Conservation (phyloP, 1,284 basidiomycete species). For the Vanrija sp. region DNA sequence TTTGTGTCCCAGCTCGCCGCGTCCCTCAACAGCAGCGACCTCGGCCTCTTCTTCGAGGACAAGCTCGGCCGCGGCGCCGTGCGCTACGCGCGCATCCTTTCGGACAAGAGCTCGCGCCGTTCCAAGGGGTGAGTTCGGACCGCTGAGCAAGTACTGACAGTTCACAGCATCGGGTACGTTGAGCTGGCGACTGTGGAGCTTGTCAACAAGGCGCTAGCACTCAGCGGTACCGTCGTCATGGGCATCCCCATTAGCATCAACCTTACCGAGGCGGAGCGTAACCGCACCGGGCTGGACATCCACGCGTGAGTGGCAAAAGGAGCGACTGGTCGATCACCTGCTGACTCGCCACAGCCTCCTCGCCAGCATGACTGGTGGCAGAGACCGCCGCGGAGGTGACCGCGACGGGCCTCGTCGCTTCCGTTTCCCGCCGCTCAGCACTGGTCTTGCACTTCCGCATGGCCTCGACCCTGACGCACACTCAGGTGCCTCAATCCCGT, state of each 20-base stretch:
- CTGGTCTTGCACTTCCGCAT: slow-evolving; percentile 30
- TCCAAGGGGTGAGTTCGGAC: slow-evolving; percentile 81
- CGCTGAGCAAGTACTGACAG: background rate
- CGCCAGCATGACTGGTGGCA: background rate
- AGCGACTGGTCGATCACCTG: background rate
- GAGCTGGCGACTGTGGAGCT: slow-evolving; percentile 86
- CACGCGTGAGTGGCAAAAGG: slow-evolving; percentile 1
- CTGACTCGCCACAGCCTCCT: background rate
- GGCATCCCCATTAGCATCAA: slow-evolving; percentile 95
- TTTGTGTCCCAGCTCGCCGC: slow-evolving; percentile 98
- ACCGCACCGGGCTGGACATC: slow-evolving; percentile 56
- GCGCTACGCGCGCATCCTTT: slow-evolving; percentile 91
- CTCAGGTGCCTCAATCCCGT: slow-evolving; percentile 50
- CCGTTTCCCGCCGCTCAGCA: slow-evolving; percentile 38
- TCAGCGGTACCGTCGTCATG: slow-evolving; percentile 87
- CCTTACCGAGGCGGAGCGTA: slow-evolving; percentile 91
- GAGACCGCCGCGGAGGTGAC: background rate
- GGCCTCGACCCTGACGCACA: slow-evolving; percentile 45
- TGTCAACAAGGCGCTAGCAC: slow-evolving; percentile 79
- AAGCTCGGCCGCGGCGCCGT: slow-evolving; percentile 88
- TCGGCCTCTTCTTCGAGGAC: slow-evolving; percentile 98
- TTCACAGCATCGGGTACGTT: slow-evolving; percentile 83
- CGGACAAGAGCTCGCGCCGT: slow-evolving; percentile 83
- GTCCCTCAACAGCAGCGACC: slow-evolving; percentile 86
- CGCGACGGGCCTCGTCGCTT: background rate